phyloP scores from a whole-genome alignment of 805 yeast genomes.

The Wickerhamomyces queroliae region DNA sequence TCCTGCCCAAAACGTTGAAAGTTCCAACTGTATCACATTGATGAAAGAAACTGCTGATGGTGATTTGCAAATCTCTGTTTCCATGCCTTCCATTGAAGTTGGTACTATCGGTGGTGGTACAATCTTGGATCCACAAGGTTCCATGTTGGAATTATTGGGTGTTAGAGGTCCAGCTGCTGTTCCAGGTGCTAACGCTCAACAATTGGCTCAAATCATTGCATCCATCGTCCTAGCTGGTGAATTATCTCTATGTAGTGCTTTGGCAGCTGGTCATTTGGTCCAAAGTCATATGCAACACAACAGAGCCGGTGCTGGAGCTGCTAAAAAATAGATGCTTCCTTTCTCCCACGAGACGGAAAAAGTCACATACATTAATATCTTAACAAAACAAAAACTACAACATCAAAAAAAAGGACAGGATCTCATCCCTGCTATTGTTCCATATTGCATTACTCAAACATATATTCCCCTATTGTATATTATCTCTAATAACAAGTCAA shows the following conservation, averaged over 20 bases:
- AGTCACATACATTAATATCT: neutral
- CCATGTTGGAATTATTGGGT: slow-evolving; percentile 91
- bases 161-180: slow-evolving; percentile 91
- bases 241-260: slow-evolving; percentile 87
- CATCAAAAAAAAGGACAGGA: neutral
- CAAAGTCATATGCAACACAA: slow-evolving; percentile 97
- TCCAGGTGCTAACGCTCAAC: slow-evolving; percentile 94
- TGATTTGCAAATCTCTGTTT: slow-evolving; percentile 85
- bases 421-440: slow-evolving; percentile 1
- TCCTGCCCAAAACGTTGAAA: slow-evolving; percentile 99
- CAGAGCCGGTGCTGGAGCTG: slow-evolving; percentile 47
- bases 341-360: neutral
- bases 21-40: slow-evolving; percentile 94
- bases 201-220: slow-evolving; percentile 88
- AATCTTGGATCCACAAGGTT: slow-evolving; percentile 91
- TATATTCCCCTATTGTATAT: neutral
- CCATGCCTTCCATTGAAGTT: slow-evolving; percentile 98
- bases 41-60: slow-evolving; percentile 79
- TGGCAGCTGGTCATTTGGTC: slow-evolving; percentile 98
- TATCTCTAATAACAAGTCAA: neutral
- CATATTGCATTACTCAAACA: neutral
- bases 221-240: slow-evolving; percentile 96
- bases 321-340: slow-evolving; percentile 10
- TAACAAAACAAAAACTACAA: neutral
- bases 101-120: slow-evolving; percentile 99